Conservation (phyloP, 2,329 filamentous ascomycete species). For the Calcarisporium arbuscula region DNA sequence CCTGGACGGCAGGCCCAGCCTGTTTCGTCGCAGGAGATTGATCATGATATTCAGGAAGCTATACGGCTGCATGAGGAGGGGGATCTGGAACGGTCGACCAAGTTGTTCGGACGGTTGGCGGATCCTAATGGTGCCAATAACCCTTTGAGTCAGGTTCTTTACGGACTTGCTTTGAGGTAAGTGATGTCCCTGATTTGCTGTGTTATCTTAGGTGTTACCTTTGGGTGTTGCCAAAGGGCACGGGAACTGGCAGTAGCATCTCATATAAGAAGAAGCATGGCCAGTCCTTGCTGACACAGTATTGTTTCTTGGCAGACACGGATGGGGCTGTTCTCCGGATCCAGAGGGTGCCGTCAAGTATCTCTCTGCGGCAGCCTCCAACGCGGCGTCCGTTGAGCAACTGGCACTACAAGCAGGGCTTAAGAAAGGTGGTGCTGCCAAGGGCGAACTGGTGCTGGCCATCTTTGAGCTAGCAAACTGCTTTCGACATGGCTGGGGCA, state of each 20-base stretch:
- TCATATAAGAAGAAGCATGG: too few relatives aligned
- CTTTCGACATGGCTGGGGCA: slow-evolving; percentile 93
- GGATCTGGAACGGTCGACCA: slow-evolving; percentile 71
- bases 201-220: too few relatives aligned
- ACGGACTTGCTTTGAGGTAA: slow-evolving; percentile 82
- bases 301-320: too few relatives aligned
- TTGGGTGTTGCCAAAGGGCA: too few relatives aligned
- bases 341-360: slow-evolving; percentile 71
- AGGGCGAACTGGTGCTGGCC: slow-evolving; percentile 91
- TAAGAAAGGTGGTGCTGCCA: slow-evolving; percentile 89
- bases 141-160: slow-evolving; percentile 89
- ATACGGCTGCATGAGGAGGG: slow-evolving; percentile 87
- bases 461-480: slow-evolving; percentile 93
- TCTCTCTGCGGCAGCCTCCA: slow-evolving; percentile 81
- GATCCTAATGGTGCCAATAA: slow-evolving; percentile 83
- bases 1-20: slow-evolving; percentile 12
- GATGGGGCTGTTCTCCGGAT: slow-evolving; percentile 80
- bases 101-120: slow-evolving; percentile 76
- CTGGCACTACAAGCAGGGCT: slow-evolving; percentile 79
- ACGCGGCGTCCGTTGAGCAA: slow-evolving; percentile 81
- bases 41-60: slow-evolving; percentile 84
- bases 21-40: slow-evolving; percentile 47
- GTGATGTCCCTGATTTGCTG: slow-evolving; percentile 24
- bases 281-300: too few relatives aligned
- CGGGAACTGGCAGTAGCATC: too few relatives aligned